Conservation (phyloP, 768 basidiomycete genomes). For the Lactarius evosmus region DNA sequence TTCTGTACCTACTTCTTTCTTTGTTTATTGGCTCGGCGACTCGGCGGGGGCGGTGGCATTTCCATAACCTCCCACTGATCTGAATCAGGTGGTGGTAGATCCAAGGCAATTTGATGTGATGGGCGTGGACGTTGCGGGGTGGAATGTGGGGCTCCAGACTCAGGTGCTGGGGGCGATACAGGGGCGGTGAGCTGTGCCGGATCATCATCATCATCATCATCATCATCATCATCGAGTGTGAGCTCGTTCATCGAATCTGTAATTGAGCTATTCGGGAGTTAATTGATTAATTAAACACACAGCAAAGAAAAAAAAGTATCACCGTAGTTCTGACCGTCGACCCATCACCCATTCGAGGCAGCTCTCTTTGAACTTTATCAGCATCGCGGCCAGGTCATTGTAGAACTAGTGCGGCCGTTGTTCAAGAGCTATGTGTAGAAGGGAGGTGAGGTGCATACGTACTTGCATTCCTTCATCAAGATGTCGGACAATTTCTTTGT, state of each 20-base stretch:
- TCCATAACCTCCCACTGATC: slow-evolving; percentile 37
- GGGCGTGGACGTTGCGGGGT: background rate
- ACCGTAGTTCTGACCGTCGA: slow-evolving; percentile 76
- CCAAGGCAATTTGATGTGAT: slow-evolving; percentile 26
- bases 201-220: slow-evolving; percentile 24
- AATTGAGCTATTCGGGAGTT: slow-evolving; percentile 37
- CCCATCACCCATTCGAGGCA: slow-evolving; percentile 73
- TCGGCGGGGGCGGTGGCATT: slow-evolving; percentile 29
- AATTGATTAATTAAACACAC: background rate
- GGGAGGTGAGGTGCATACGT: slow-evolving; percentile 20
- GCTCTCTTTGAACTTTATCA: slow-evolving; percentile 69
- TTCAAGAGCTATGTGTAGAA: background rate
- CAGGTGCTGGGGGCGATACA: slow-evolving; percentile 7
- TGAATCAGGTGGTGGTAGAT: slow-evolving; percentile 40
- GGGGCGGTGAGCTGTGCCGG: slow-evolving; percentile 9
- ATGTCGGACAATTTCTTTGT: slow-evolving; percentile 79
- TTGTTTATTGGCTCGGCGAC: slow-evolving; percentile 10
- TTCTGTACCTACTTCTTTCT: slow-evolving; percentile 15
- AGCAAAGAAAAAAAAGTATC: slow-evolving; percentile 16
- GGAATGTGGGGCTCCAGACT: slow-evolving; percentile 6
- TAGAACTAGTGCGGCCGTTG: slow-evolving; percentile 64
- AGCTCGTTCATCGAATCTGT: slow-evolving; percentile 40
- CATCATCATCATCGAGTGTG: slow-evolving; percentile 33
- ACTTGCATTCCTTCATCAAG: slow-evolving; percentile 88
- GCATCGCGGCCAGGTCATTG: slow-evolving; percentile 72